Evolutionary conservation across 805 yeast genomes (phyloP).

Genomic region (Candida lessepsii): DNA sequence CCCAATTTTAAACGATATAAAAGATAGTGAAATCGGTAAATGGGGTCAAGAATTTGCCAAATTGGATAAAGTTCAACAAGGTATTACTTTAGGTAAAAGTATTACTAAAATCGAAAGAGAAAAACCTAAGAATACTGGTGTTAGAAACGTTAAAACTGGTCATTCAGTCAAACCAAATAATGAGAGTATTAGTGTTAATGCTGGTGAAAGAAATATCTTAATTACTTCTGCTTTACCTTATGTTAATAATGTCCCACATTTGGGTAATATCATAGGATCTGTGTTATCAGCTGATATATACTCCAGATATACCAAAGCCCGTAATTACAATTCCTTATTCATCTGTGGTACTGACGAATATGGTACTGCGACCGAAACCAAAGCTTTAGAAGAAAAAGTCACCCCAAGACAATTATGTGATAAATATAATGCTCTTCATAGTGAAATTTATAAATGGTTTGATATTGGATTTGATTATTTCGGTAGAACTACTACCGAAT

Average conservation of each 20-base stretch:
- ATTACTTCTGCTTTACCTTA: constrained; percentile 97
- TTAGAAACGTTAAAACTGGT: constrained; percentile 29
- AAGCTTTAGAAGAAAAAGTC: constrained; percentile 90
- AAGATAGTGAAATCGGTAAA: constrained; percentile 15
- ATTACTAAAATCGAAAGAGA: constrained; percentile 44
- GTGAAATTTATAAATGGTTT: constrained; percentile 94
- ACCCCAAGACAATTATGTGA: constrained; percentile 88
- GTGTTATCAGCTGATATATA: constrained; percentile 93
- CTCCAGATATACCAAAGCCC: constrained; percentile 83
- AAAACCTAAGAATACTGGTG: constrained; percentile 42
- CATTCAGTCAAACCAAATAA: constrained; percentile 29
- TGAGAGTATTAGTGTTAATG: constrained; percentile 53
- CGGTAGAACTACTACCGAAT: constrained; percentile 91
- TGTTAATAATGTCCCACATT: constrained; percentile 97
- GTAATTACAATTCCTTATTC: constrained; percentile 82
- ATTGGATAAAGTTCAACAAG: constrained; percentile 41
- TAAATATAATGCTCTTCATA: constrained; percentile 83
- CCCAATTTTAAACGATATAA: constrained; percentile 34
- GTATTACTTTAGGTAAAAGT: constrained; percentile 45
- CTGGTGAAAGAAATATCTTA: constrained; percentile 73
- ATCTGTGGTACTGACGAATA: constrained; percentile 98
- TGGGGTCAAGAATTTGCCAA: constrained; percentile 47
- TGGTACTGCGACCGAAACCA: constrained; percentile 99
- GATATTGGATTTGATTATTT: constrained; percentile 91
- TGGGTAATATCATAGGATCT: constrained; percentile 95